phyloP scores from a whole-genome alignment of 306 rosid species.

The Sicyos edulis region DNA sequence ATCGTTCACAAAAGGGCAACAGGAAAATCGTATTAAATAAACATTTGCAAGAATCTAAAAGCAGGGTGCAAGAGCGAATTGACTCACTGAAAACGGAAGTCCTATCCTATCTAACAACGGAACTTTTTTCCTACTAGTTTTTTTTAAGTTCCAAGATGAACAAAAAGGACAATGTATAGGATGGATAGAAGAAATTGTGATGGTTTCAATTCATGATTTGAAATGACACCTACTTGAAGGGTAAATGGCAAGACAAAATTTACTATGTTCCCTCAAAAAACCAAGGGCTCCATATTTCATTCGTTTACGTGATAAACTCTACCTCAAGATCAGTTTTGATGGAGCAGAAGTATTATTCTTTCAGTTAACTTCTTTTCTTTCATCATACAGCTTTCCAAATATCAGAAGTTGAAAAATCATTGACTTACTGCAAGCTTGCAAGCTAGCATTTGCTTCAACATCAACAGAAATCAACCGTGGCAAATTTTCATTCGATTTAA shows the following conservation, averaged over 20 bases:
- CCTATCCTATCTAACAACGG: background rate
- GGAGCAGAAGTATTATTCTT: background rate
- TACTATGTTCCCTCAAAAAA: background rate
- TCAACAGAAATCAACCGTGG: background rate
- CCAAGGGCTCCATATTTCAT: background rate
- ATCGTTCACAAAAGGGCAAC: background rate
- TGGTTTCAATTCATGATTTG: no score
- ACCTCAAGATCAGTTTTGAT: background rate
- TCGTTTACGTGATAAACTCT: no score
- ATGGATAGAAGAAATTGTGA: no score
- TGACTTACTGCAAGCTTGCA: background rate
- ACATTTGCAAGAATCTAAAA: background rate
- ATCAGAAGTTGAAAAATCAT: background rate
- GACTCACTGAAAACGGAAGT: background rate
- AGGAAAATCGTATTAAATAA: background rate
- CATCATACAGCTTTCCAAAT: background rate
- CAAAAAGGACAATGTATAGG: no score
- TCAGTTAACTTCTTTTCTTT: background rate
- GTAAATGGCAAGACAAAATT: background rate
- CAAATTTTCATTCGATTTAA: background rate
- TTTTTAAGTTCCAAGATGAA: no score
- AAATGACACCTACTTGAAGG: background rate
- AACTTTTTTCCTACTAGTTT: no score
- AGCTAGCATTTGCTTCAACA: background rate
- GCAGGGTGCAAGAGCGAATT: background rate